Conservation (phyloP, 2,329 filamentous ascomycete genomes). For the Claviceps sp. region DNA sequence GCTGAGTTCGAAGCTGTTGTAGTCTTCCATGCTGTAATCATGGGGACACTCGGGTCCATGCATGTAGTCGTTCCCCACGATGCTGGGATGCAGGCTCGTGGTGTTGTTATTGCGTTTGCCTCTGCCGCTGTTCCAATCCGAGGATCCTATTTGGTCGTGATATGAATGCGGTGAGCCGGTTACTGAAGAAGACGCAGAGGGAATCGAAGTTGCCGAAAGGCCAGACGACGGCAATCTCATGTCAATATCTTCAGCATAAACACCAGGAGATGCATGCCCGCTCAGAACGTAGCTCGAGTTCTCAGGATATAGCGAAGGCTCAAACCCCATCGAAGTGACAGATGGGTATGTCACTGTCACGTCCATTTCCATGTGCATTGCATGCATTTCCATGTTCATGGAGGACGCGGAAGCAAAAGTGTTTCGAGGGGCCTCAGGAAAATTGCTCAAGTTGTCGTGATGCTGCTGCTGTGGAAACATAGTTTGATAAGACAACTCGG, state of each 20-base stretch:
- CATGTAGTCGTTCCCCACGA: slow-evolving; percentile 45
- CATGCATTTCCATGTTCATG: slow-evolving; percentile 37
- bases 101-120: slow-evolving; percentile 23
- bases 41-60: slow-evolving; percentile 42
- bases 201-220: slow-evolving; percentile 47
- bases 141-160: slow-evolving; percentile 42
- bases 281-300: slow-evolving; percentile 30
- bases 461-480: slow-evolving; percentile 14
- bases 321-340: slow-evolving; percentile 26
- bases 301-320: slow-evolving; percentile 35
- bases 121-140: slow-evolving; percentile 37
- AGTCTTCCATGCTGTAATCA: slow-evolving; percentile 35
- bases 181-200: slow-evolving; percentile 52
- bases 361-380: too few relatives aligned
- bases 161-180: slow-evolving; percentile 54
- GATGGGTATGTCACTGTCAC: slow-evolving; percentile 19
- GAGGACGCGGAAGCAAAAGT: slow-evolving; percentile 26
- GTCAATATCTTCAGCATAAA: slow-evolving; percentile 38
- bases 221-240: slow-evolving; percentile 40
- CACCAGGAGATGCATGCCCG: slow-evolving; percentile 32
- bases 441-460: slow-evolving; percentile 29
- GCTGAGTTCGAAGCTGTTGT: slow-evolving; percentile 32
- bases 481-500: slow-evolving; percentile 1
- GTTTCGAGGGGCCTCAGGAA: slow-evolving; percentile 30
- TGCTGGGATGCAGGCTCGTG: slow-evolving; percentile 47